These are phyloP conservation scores for Coniochaeta prunicola DNA, from an alignment of 2,329 filamentous ascomycete species.

Conservation along the genomic window DNA sequence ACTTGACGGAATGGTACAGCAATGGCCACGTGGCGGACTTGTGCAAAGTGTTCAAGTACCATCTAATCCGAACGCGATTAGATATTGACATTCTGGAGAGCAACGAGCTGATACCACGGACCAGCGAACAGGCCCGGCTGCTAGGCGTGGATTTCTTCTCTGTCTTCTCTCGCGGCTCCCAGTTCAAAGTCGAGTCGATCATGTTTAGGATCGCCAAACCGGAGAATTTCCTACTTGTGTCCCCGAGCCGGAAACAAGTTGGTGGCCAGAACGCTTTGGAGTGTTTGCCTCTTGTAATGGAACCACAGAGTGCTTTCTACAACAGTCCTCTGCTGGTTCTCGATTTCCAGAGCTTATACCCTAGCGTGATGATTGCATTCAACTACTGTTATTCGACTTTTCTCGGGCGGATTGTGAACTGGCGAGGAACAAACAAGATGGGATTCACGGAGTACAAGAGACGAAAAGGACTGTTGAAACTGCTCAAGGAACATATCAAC, in stretches of 20 bases:
- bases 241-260: constrained; percentile 85
- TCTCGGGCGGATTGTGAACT: constrained; percentile 74
- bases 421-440: constrained; percentile 92
- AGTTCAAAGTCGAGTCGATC: constrained; percentile 97
- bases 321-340: constrained; percentile 81
- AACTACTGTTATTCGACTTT: constrained; percentile 99
- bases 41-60: constrained; percentile 70
- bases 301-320: constrained; percentile 93
- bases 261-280: constrained; percentile 91
- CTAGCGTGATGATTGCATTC: constrained; percentile 98
- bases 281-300: constrained; percentile 93
- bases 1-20: constrained; percentile 75
- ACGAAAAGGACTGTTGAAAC: constrained; percentile 63
- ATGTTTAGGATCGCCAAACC: constrained; percentile 99
- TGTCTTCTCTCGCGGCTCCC: constrained; percentile 87
- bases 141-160: constrained; percentile 96
- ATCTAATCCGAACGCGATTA: constrained; percentile 65
- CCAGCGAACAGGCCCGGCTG: constrained; percentile 87
- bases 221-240: constrained; percentile 86
- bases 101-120: constrained; percentile 82
- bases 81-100: constrained; percentile 87
- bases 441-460: constrained; percentile 84
- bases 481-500: constrained; percentile 81
- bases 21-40: constrained; percentile 63
- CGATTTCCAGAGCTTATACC: constrained; percentile 94